Percentiles rank a stretch among this genome's conserved stretches.
These are phyloP conservation scores for Fusarium sp. DNA, from an alignment of 2,329 filamentous ascomycete genomes.

Conservation along the genomic window DNA sequence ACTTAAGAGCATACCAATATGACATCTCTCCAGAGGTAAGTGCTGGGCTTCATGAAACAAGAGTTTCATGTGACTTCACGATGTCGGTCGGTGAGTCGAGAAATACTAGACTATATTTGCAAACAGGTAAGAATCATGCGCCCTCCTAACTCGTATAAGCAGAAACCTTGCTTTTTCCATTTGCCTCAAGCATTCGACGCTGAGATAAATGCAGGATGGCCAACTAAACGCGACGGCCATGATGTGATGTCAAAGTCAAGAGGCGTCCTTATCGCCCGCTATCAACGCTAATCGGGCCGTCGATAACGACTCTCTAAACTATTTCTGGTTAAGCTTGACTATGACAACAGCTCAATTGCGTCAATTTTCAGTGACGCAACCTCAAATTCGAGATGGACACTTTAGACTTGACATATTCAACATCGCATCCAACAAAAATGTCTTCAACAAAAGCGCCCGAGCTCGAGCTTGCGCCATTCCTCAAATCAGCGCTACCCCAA, in stretches of 20 bases:
- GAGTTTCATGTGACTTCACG: background rate
- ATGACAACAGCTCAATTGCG: constrained; percentile 16
- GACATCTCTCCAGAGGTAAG: fast-evolving
- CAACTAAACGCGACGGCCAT: background rate
- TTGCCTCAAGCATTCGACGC: background rate
- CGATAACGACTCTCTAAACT: background rate
- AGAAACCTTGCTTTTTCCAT: fast-evolving
- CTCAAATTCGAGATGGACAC: background rate
- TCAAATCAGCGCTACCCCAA: constrained; percentile 34
- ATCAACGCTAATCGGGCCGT: constrained; percentile 21
- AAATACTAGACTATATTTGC: too few relatives aligned
- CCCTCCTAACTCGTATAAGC: fast-evolving
- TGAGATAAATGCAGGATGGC: background rate
- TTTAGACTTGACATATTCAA: background rate
- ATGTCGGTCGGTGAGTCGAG: background rate
- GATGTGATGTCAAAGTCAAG: constrained; percentile 9
- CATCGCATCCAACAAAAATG: constrained; percentile 11
- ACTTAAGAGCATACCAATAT: fast-evolving
- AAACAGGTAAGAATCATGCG: background rate
- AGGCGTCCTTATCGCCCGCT: background rate
- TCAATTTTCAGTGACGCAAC: constrained; percentile 33
- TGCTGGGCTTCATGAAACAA: too few relatives aligned
- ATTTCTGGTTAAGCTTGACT: background rate
- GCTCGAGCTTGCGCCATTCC: constrained; percentile 15
- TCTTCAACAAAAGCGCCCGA: background rate